Percentiles rank a stretch among this genome's conserved stretches.
Conservation (phyloP, 75 land plant genomes). For the Adiantum capillusveneris region DNA sequence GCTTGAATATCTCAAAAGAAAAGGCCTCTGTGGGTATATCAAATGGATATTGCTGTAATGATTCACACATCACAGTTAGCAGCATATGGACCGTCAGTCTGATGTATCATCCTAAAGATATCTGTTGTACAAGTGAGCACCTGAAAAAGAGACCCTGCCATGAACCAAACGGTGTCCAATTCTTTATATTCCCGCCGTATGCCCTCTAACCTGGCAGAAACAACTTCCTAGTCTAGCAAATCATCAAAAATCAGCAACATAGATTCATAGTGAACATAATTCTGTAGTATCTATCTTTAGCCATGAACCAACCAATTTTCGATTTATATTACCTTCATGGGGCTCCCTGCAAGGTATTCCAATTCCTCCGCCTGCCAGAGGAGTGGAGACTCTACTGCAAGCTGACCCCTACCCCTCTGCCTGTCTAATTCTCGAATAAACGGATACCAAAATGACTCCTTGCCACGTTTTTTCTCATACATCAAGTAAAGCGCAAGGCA, state of each 20-base stretch:
- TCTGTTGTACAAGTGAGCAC: constrained; percentile 21
- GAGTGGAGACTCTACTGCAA: constrained; percentile 96
- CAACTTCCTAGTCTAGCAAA: constrained; percentile 49
- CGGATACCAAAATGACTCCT: constrained; percentile 89
- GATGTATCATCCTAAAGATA: no score
- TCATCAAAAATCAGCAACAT: not conserved
- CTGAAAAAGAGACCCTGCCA: constrained; percentile 98
- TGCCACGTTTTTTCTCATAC: constrained; percentile 99
- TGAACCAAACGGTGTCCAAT: constrained; percentile 99
- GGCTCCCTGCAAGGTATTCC: constrained; percentile 77
- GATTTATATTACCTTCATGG: constrained; percentile 57
- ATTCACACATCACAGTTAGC: no score
- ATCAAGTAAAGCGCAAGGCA: constrained; percentile 95
- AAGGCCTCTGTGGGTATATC: constrained; percentile 98
- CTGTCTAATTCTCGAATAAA: constrained; percentile 96
- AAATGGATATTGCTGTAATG: constrained; percentile 98
- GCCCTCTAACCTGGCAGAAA: constrained; percentile 74
- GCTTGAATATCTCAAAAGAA: constrained; percentile 94
- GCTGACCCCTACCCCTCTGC: constrained; percentile 91
- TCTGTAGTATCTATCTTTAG: not conserved
- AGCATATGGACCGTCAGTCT: no score
- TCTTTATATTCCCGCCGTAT: constrained; percentile 88
- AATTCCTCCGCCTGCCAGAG: constrained; percentile 84
- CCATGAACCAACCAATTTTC: no score
- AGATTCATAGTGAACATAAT: constrained; percentile 1